phyloP scores from a whole-genome alignment of 2,329 filamentous ascomycete genomes.

The Apiospora aurea region DNA sequence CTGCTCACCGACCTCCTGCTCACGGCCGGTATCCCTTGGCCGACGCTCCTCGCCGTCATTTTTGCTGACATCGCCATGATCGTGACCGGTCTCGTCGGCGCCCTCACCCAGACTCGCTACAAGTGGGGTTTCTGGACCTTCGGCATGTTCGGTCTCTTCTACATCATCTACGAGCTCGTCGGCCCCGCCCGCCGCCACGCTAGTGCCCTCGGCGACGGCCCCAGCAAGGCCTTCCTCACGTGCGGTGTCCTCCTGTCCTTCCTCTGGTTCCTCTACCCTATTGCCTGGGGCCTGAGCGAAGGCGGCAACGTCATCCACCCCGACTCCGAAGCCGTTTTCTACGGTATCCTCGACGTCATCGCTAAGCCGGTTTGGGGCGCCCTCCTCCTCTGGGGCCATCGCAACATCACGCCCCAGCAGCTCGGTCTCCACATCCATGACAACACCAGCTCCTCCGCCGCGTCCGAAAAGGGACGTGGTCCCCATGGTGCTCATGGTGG shows the following conservation, averaged over 20 bases:
- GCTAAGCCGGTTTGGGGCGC: slow-evolving; percentile 70
- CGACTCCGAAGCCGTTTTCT: slow-evolving; percentile 73
- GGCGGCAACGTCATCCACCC: slow-evolving; percentile 71
- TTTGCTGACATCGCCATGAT: slow-evolving; percentile 72
- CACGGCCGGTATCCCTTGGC: slow-evolving; percentile 69
- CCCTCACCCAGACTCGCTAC: slow-evolving; percentile 66
- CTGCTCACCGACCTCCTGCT: slow-evolving; percentile 68
- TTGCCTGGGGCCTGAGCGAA: slow-evolving; percentile 69
- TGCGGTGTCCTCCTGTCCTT: slow-evolving; percentile 66
- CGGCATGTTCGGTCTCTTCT: slow-evolving; percentile 60
- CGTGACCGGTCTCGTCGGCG: slow-evolving; percentile 70
- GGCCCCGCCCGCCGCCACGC: slow-evolving; percentile 63
- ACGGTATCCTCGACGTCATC: slow-evolving; percentile 70
- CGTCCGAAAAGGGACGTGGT: slow-evolving; percentile 14
- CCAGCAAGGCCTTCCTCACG: slow-evolving; percentile 60
- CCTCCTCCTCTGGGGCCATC: slow-evolving; percentile 67
- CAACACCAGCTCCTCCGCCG: background rate
- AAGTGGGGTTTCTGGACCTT: slow-evolving; percentile 74
- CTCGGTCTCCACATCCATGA: slow-evolving; percentile 58
- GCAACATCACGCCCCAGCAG: slow-evolving; percentile 63
- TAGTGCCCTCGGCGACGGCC: slow-evolving; percentile 57
- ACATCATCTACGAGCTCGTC: slow-evolving; percentile 67
- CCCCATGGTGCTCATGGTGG: slow-evolving; percentile 18
- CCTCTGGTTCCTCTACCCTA: slow-evolving; percentile 71
- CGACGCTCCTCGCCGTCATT: slow-evolving; percentile 67